phyloP scores from a whole-genome alignment of 768 basidiomycete species.

The Rossbeevera mucosa region DNA sequence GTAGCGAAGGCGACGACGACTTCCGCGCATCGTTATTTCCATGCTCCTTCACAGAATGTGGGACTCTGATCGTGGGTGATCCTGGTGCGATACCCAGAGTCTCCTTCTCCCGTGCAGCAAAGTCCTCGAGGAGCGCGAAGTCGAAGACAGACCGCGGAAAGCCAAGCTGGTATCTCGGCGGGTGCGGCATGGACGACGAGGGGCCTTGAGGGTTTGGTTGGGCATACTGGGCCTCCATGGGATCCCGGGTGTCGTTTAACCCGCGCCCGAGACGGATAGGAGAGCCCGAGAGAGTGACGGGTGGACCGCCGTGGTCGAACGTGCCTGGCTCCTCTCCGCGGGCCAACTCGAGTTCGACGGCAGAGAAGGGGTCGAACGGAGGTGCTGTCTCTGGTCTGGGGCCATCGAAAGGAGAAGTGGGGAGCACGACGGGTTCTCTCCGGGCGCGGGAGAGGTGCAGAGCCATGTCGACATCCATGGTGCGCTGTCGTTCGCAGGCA shows the following conservation, averaged over 20 bases:
- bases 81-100: constrained; percentile 52
- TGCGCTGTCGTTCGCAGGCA: constrained; percentile 79
- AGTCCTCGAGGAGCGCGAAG: constrained; percentile 73
- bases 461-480: constrained; percentile 94
- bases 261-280: constrained; percentile 30
- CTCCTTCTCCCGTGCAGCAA: constrained; percentile 64
- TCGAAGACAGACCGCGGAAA: constrained; percentile 58
- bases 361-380: constrained; percentile 42
- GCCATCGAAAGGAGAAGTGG: constrained; percentile 32
- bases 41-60: constrained; percentile 8
- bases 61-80: constrained; percentile 18
- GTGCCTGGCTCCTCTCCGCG: constrained; percentile 27
- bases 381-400: constrained; percentile 30
- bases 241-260: constrained; percentile 45
- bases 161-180: constrained; percentile 69
- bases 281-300: neutral
- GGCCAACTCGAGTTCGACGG: constrained; percentile 42
- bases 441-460: constrained; percentile 72
- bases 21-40: constrained; percentile 5
- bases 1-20: constrained; percentile 2
- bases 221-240: constrained; percentile 15
- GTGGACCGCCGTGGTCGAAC: constrained; percentile 7
- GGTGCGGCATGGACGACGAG: constrained; percentile 35
- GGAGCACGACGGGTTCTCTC: constrained; percentile 49
- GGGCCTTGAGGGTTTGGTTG: constrained; percentile 29